A percentile compares a stretch with the other conserved stretches of the same genome.
These are phyloP conservation scores for Peronospora farinosa DNA, from an alignment of 352 stramenopile genomes.

Conservation along the genomic window DNA sequence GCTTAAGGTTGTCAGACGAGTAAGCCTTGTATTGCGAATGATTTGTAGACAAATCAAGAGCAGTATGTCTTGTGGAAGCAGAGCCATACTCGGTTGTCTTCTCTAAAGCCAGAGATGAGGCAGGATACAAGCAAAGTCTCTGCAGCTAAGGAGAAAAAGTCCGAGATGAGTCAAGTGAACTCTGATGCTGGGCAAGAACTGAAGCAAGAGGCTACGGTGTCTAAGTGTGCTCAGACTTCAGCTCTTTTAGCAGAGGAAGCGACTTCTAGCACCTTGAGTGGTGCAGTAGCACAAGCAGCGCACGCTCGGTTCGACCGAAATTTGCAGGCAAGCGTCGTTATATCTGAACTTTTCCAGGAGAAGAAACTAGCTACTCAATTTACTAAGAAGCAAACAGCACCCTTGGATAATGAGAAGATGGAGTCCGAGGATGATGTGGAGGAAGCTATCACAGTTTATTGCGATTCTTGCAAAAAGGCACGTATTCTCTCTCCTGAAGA, in stretches of 20 bases:
- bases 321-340: conserved; percentile 35
- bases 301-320: conserved; percentile 45
- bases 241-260: conserved; percentile 28
- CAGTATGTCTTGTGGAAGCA: conserved; percentile 68
- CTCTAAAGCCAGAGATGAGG: conserved; percentile 1
- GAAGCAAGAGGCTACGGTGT: conserved; percentile 7
- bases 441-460: conserved; percentile 67
- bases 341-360: conserved; percentile 33
- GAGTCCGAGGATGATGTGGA: conserved; percentile 51
- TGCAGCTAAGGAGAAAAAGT: conserved; percentile 15
- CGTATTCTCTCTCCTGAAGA: conserved; percentile 57
- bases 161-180: conserved; percentile 16
- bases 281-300: conserved; percentile 49
- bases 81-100: conserved; percentile 1
- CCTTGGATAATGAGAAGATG: conserved; percentile 19
- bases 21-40: neutral
- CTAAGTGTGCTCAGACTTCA: conserved; percentile 19
- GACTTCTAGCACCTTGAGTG: conserved; percentile 32
- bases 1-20: neutral
- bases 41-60: conserved; percentile 54
- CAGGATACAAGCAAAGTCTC: conserved; percentile 1
- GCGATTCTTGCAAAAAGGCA: conserved; percentile 74
- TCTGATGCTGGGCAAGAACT: conserved; percentile 15
- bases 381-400: conserved; percentile 1
- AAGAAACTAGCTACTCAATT: neutral